A percentile compares a stretch with the other conserved stretches of the same genome.
Evolutionary conservation across 1,284 basidiomycete genomes (phyloP).

Genomic region (Trichosporon sp.): DNA sequence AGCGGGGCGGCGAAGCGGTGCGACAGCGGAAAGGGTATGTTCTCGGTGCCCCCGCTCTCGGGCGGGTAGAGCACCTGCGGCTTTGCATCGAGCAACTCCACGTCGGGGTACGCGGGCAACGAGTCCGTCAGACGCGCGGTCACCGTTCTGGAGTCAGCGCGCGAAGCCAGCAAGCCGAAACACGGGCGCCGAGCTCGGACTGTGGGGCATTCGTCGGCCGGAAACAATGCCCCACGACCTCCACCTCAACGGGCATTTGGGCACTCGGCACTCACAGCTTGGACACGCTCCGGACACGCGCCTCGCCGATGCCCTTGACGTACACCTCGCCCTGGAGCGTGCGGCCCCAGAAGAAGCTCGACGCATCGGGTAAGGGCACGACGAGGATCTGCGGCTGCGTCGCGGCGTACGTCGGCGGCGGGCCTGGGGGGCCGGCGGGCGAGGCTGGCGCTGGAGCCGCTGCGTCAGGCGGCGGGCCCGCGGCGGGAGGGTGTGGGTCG

Average conservation of each 20-base stretch:
- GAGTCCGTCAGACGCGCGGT: slow-evolving; percentile 28
- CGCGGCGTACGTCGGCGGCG: slow-evolving; percentile 38
- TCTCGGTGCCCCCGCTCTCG: slow-evolving; percentile 9
- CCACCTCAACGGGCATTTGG: too few species aligned
- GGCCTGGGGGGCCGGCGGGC: slow-evolving; percentile 10
- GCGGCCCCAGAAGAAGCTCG: slow-evolving; percentile 44
- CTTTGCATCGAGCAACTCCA: slow-evolving; percentile 26
- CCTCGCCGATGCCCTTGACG: slow-evolving; percentile 43
- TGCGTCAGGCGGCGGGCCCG: not conserved
- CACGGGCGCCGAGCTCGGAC: too few species aligned
- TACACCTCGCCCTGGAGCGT: slow-evolving; percentile 46
- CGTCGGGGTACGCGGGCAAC: slow-evolving; percentile 26
- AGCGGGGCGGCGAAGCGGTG: slow-evolving; percentile 40
- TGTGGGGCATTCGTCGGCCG: not conserved
- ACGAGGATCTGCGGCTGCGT: slow-evolving; percentile 46
- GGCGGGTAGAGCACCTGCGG: slow-evolving; percentile 33
- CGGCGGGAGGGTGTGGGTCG: not conserved
- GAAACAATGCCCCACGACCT: not conserved
- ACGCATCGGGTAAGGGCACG: slow-evolving; percentile 40
- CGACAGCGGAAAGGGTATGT: slow-evolving; percentile 27
- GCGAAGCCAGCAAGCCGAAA: too few species aligned
- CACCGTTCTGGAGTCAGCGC: slow-evolving; percentile 28
- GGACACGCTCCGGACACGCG: slow-evolving; percentile 26
- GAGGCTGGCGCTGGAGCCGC: not conserved
- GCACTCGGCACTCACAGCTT: slow-evolving; percentile 28